Evolutionary conservation across 257 asterid species (phyloP).

Genomic region (Catharanthus roseus): DNA sequence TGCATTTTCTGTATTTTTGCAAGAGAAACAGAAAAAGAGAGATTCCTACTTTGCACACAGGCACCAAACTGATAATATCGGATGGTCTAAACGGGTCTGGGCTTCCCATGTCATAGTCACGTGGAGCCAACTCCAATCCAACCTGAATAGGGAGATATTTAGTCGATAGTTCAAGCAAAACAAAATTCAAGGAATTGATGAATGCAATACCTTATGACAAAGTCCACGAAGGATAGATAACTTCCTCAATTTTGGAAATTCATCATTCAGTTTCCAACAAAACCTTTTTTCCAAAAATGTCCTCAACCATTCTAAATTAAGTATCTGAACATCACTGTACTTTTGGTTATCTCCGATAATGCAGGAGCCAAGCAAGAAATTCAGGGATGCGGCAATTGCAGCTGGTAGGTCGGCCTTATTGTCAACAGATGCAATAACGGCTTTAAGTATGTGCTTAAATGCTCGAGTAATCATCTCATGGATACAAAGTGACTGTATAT

Average conservation of each 20-base stretch:
- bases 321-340: slow-evolving; percentile 30
- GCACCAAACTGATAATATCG: slow-evolving; percentile 84
- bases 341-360: slow-evolving; percentile 32
- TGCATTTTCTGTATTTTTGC: neutral
- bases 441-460: slow-evolving; percentile 79
- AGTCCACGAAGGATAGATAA: slow-evolving; percentile 87
- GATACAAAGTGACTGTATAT: slow-evolving; percentile 90
- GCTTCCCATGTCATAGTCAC: slow-evolving; percentile 86
- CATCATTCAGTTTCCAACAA: slow-evolving; percentile 77
- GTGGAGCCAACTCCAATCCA: slow-evolving; percentile 86
- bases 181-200: slow-evolving; percentile 19
- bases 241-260: slow-evolving; percentile 66
- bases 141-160: slow-evolving; percentile 45
- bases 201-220: slow-evolving; percentile 74
- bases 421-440: slow-evolving; percentile 84
- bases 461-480: slow-evolving; percentile 99
- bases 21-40: slow-evolving; percentile 19
- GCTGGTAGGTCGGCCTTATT: slow-evolving; percentile 50
- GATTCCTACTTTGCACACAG: slow-evolving; percentile 73
- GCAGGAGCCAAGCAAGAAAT: slow-evolving; percentile 78
- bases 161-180: slow-evolving; percentile 22
- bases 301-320: slow-evolving; percentile 69
- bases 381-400: slow-evolving; percentile 70
- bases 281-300: slow-evolving; percentile 59
- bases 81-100: slow-evolving; percentile 65